These are phyloP conservation scores for Spathaspora gorwiae DNA, from an alignment of 805 yeast genomes.

Conservation along the genomic window DNA sequence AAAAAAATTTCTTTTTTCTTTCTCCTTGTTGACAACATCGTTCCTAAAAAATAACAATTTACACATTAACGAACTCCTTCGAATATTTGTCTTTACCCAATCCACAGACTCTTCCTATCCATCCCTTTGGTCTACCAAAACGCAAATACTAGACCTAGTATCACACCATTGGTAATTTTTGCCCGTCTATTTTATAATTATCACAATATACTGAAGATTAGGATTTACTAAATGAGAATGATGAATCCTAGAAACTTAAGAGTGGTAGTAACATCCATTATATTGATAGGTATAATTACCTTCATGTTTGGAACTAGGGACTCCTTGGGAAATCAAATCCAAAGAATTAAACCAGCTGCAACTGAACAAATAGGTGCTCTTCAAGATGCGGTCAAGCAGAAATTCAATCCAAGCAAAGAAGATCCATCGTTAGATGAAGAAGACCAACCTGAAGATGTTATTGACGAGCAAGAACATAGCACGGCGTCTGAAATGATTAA, in stretches of 20 bases:
- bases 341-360: conserved; percentile 24
- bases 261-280: conserved; percentile 46
- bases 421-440: neutral
- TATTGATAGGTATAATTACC: conserved; percentile 46
- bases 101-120: too few relatives aligned
- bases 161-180: too few relatives aligned
- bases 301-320: conserved; percentile 45
- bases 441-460: neutral
- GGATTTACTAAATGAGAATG: conserved; percentile 12
- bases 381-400: too few relatives aligned
- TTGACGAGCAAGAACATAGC: neutral
- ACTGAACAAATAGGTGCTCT: neutral
- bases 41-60: too few relatives aligned
- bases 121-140: too few relatives aligned
- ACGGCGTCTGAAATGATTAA: neutral
- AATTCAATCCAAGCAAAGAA: neutral
- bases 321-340: conserved; percentile 28
- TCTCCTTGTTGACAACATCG: too few relatives aligned
- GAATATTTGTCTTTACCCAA: too few relatives aligned
- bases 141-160: too few relatives aligned
- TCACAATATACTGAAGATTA: too few relatives aligned
- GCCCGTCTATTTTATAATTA: too few relatives aligned
- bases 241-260: conserved; percentile 48
- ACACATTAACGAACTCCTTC: too few relatives aligned
- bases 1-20: too few relatives aligned